Evolutionary conservation across 768 basidiomycete species (phyloP), one percentile per base, ranked within the genome.

Genomic region (Neoboletus magnificus): DNA sequence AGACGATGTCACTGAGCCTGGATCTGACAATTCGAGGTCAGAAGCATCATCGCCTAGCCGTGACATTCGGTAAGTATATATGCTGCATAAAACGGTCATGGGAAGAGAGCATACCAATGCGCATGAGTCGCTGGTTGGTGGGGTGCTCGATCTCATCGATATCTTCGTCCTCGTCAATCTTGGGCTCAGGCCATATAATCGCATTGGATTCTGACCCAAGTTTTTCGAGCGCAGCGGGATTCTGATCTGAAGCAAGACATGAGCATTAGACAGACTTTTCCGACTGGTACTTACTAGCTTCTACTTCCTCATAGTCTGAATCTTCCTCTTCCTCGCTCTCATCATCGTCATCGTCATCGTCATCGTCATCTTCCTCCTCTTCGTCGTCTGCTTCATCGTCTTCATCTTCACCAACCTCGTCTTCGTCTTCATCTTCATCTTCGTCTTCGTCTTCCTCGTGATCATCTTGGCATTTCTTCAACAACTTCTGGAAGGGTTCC

Each of bases 151-250:
- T 78, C 55, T 79, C 79, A 16, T 85, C 81, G 30, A 83, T 77
- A 20, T 84, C 86, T 13, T 84, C 85, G 37, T 84, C 83, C 44
- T 85, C 80, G 12, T 83, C 79, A 5, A 80, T 76, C 47, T 73
- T 74, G n/a, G 74, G 74, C n/a, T 67, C 68, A 1, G 92, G 91
- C 93, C 91, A 97, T 47, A 93, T 77, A 50, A 89, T 79, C 0
- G 91, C 94, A 63, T 91, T 87, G 2, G 86, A 83, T 48, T 80
- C 82, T 12, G 75, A 65, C n/a, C 93, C 93, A 29, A 94, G 74
- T 37, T 76, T 67, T 23, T 73, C 70, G 49, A 71, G 61, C 25
- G 73, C 74, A 35, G 75, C 68, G 10, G 72, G 71, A 30, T 76
- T 77, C 68, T 84, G 85, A 57, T 77, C 86, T 85, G 23, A 39